A percentile compares a stretch with the other conserved stretches of the same genome.
phyloP scores from a whole-genome alignment of 2,329 filamentous ascomycete genomes.

The Pseudocercospora crystallina region DNA sequence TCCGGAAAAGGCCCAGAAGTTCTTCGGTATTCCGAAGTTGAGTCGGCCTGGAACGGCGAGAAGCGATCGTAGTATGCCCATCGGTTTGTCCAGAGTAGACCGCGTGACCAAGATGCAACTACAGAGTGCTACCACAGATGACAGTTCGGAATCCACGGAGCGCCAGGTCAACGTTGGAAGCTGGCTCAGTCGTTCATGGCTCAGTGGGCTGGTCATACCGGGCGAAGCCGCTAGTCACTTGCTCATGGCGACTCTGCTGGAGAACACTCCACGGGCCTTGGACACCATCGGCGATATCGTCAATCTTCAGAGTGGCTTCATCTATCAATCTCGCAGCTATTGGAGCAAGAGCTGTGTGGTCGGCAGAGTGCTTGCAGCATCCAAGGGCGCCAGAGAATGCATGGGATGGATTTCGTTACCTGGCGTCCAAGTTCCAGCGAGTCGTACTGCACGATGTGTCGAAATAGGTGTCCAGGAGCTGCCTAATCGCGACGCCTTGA shows the following conservation, averaged over 20 bases:
- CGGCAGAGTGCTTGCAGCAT: conserved; percentile 52
- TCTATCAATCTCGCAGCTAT: conserved; percentile 51
- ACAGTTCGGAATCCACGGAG: too few relatives aligned
- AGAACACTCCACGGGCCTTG: conserved; percentile 54
- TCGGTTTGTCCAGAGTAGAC: too few relatives aligned
- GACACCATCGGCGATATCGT: conserved; percentile 50
- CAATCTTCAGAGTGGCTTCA: conserved; percentile 56
- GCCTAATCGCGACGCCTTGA: too few relatives aligned
- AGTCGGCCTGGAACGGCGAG: not conserved
- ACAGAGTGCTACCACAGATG: not conserved
- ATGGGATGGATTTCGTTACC: too few relatives aligned
- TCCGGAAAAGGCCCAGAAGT: conserved; percentile 3
- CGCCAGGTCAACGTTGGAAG: conserved; percentile 17
- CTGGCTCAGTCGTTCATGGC: conserved; percentile 57
- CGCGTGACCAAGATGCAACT: too few relatives aligned
- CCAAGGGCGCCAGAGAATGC: too few relatives aligned
- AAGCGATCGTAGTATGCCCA: too few relatives aligned
- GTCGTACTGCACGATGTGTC: too few relatives aligned
- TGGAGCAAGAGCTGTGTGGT: conserved; percentile 59
- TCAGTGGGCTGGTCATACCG: conserved; percentile 56
- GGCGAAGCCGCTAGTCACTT: conserved; percentile 55
- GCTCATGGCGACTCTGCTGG: conserved; percentile 56
- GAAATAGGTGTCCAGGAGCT: too few relatives aligned
- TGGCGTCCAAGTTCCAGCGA: too few relatives aligned
- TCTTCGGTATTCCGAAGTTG: conserved; percentile 4